phyloP scores from a whole-genome alignment of 306 rosid genomes.

The Carpinus fangiana region DNA sequence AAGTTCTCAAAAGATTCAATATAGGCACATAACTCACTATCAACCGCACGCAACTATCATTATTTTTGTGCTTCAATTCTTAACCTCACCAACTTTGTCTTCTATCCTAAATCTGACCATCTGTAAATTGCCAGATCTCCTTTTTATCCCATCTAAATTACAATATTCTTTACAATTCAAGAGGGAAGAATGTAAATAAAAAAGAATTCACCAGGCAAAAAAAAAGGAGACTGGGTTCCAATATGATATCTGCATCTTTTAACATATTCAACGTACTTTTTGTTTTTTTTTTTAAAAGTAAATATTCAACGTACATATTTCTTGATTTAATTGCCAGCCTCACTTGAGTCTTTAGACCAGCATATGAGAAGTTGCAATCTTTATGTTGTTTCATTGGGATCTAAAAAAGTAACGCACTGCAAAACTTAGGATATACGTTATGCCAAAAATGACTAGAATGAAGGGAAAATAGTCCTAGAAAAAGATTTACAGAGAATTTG shows the following conservation, averaged over 20 bases:
- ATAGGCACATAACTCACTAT: not conserved
- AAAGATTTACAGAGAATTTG: slow-evolving; percentile 67
- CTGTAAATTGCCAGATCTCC: not conserved
- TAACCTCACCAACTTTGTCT: not conserved
- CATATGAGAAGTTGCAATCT: slow-evolving; percentile 96
- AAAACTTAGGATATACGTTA: slow-evolving; percentile 30
- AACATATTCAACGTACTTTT: slow-evolving; percentile 51
- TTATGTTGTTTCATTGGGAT: slow-evolving; percentile 97
- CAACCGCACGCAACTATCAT: not conserved
- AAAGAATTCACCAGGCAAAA: not conserved
- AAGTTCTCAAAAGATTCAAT: not conserved
- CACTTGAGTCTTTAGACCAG: slow-evolving; percentile 98
- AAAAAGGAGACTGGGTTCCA: not conserved
- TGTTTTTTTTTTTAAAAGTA: too few relatives aligned
- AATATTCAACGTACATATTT: slow-evolving; percentile 62
- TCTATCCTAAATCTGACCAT: not conserved
- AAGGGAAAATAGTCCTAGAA: slow-evolving; percentile 10
- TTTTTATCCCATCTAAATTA: not conserved
- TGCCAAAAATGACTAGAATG: not conserved
- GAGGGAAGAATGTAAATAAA: not conserved
- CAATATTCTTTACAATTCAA: not conserved
- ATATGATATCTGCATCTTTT: not conserved
- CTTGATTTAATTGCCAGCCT: slow-evolving; percentile 84
- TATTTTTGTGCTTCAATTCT: not conserved
- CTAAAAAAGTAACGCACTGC: slow-evolving; percentile 36